Base-by-base conservation (phyloP, 345 rosid species). In the Euclidium syriacum region DNA sequence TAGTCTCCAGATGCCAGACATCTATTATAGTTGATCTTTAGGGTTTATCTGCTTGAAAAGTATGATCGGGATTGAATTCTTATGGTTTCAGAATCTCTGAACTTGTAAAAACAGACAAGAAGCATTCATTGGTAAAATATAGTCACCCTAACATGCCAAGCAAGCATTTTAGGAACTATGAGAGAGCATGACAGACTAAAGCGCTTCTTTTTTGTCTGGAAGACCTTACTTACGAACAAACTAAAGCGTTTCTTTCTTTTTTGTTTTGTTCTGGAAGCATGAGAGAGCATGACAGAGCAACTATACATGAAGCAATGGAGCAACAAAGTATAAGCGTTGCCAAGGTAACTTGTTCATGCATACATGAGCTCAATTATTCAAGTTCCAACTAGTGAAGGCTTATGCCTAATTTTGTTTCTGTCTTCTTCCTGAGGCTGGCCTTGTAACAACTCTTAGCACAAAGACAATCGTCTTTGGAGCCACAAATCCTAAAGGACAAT, bases 241-340 rank as follows among this genome's bases (percentile, higher is more conserved):
- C 58, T 47, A 29, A 46, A 11, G 3, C 10, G 14, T 4, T 18
- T 23, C 25, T 59, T n/a, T 58, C 7, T 16, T 26, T 2, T 40
- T 35, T 3, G 10, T 52, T 32, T 26, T 27, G 58, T 58, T 47
- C 39, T 40, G 63, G 38, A 81, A 92, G 97, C 73, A 89, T 89
- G 98, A 87, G 88, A 75, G 97, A 86, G 75, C 98, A 92, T 76
- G 97, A 92, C 78, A 80, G 97, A 68, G 97, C 97, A 62, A 89
- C 96, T 42, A 92, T 92, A 80, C 98, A 92, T 7, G 98, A 92
- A 71, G 98, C 96, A 65, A 92, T 92, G 98, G 98, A 92, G 80
- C 98, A 92, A 78, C 98, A 92, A 79, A 89, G 96, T 10, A 92
- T 92, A 75, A 92, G 98, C 52, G 81, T 92, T 53, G 97, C 96